Evolutionary conservation across 2,329 filamentous ascomycete genomes (phyloP).

Genomic region (Colletotrichum spaethianum): DNA sequence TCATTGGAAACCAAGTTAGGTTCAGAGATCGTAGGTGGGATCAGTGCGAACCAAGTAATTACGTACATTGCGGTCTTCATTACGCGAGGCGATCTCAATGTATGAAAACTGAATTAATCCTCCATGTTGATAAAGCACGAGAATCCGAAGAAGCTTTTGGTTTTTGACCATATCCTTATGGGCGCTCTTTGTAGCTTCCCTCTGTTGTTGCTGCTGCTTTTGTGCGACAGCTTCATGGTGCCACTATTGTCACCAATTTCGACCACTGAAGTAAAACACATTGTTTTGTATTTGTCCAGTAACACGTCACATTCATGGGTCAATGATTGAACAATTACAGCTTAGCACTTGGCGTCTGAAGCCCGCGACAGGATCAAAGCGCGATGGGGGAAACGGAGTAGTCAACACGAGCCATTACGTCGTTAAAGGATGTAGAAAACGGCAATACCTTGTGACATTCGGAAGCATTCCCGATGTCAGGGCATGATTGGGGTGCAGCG

Average conservation of each 20-base stretch:
- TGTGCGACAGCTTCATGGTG: not conserved
- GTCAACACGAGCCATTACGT: not conserved
- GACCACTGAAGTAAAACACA: not conserved
- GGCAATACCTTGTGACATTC: not conserved
- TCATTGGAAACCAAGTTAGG: too few relatives aligned
- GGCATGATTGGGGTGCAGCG: conserved; percentile 8
- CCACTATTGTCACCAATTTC: not conserved
- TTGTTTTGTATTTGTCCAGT: not conserved
- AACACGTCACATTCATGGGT: not conserved
- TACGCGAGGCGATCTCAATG: too few relatives aligned
- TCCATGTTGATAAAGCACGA: too few relatives aligned
- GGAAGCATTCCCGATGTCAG: conserved; percentile 9
- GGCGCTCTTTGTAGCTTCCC: not conserved
- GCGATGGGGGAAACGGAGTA: not conserved
- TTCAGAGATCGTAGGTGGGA: too few relatives aligned
- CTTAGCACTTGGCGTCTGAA: not conserved
- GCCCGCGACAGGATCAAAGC: not conserved
- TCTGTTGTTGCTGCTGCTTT: too few relatives aligned
- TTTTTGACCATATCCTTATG: not conserved
- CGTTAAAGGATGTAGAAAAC: not conserved
- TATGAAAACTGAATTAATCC: too few relatives aligned
- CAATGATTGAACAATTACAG: not conserved
- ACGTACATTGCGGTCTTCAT: too few relatives aligned
- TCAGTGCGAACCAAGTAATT: too few relatives aligned
- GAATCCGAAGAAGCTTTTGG: too few relatives aligned